Evolutionary conservation across 2,329 filamentous ascomycete species (phyloP).

Genomic region (Beauveria brongniartii): DNA sequence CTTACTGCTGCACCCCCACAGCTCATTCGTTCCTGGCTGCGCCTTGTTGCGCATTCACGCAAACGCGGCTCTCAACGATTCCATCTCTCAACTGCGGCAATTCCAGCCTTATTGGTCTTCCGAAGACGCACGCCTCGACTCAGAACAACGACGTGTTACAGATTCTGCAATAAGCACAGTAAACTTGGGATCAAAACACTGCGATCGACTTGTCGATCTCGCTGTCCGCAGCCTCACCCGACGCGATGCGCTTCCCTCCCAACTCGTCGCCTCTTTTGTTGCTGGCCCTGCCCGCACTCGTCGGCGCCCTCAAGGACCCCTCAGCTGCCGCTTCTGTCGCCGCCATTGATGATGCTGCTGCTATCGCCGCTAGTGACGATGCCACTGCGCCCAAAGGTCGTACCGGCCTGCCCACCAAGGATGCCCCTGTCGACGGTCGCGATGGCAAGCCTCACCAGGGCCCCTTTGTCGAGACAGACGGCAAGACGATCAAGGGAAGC

Average conservation of each 20-base stretch:
- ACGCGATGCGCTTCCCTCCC: conserved; percentile 47
- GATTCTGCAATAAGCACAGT: not conserved
- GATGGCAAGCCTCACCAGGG: conserved; percentile 92
- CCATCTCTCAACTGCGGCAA: not conserved
- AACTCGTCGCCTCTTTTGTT: conserved; percentile 41
- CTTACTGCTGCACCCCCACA: not conserved
- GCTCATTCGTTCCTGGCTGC: not conserved
- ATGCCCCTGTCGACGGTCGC: conserved; percentile 83
- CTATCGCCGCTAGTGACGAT: conserved; percentile 19
- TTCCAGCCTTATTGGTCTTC: not conserved
- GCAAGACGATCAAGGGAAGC: conserved; percentile 21
- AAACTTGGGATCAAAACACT: too few relatives aligned
- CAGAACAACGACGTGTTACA: not conserved
- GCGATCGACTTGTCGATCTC: not conserved
- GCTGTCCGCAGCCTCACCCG: not conserved
- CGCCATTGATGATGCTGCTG: not conserved
- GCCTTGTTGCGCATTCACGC: not conserved
- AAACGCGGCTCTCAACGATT: not conserved
- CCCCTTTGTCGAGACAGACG: conserved; percentile 59
- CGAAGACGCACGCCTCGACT: not conserved
- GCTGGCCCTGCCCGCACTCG: conserved; percentile 45
- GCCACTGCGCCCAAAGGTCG: conserved; percentile 24
- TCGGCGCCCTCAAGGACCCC: conserved; percentile 27
- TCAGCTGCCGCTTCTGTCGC: not conserved
- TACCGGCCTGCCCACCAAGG: conserved; percentile 46